A percentile compares a stretch with the other conserved stretches of the same genome.
Conservation (phyloP, 2,329 filamentous ascomycete species). For the Claviceps paspali region DNA sequence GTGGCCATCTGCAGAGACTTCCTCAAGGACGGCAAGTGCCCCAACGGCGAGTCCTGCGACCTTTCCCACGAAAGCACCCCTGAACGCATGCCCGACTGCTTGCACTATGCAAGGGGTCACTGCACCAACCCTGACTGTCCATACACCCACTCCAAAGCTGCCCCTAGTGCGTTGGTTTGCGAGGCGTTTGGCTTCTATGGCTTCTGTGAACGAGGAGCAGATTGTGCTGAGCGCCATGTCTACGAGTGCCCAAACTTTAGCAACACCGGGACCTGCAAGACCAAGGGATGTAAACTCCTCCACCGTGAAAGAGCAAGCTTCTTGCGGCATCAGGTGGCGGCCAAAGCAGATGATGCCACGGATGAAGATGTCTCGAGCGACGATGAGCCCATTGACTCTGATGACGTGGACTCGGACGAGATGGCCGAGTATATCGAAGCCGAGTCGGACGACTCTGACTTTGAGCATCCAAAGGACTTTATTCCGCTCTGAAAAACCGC, state of each 20-base stretch:
- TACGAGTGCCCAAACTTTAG: slow-evolving; percentile 92
- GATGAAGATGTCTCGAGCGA: slow-evolving; percentile 61
- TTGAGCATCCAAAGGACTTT: slow-evolving; percentile 44
- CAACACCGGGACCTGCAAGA: slow-evolving; percentile 73
- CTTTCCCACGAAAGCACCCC: slow-evolving; percentile 76
- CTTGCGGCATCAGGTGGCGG: slow-evolving; percentile 52
- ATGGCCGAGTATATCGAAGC: slow-evolving; percentile 50
- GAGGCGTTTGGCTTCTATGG: slow-evolving; percentile 71
- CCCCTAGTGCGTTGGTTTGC: slow-evolving; percentile 66
- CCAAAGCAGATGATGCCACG: slow-evolving; percentile 34
- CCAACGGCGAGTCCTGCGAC: slow-evolving; percentile 66
- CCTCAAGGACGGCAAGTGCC: slow-evolving; percentile 64
- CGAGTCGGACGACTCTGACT: slow-evolving; percentile 37
- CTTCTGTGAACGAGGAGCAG: slow-evolving; percentile 70
- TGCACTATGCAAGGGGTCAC: slow-evolving; percentile 80
- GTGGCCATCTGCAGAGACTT: slow-evolving; percentile 85
- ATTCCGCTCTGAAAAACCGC: slow-evolving; percentile 25
- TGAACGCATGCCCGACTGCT: slow-evolving; percentile 72
- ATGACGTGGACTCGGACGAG: slow-evolving; percentile 67
- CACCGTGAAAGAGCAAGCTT: slow-evolving; percentile 80
- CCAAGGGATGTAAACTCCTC: slow-evolving; percentile 65
- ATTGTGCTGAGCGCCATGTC: slow-evolving; percentile 71
- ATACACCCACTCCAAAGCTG: slow-evolving; percentile 72
- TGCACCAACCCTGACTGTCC: slow-evolving; percentile 77
- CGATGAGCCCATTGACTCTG: slow-evolving; percentile 55